Evolutionary conservation across 441 rosid species (phyloP), one percentile per base, ranked within the genome.

Genomic region (Gossypium schwendimanii): DNA sequence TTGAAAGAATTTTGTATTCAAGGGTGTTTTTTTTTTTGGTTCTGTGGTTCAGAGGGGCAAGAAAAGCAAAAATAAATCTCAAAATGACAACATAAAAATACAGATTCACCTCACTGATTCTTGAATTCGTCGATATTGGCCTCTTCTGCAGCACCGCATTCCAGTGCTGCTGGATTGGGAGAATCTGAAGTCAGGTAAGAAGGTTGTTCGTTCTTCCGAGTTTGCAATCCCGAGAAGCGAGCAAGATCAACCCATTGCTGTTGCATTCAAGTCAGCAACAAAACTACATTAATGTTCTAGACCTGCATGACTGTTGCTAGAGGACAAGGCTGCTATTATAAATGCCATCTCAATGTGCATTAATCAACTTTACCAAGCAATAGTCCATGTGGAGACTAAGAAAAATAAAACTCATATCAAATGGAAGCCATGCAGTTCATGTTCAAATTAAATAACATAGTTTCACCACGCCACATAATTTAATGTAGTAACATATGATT

Each of bases 241-340:
- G 99, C 99, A 70, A 94, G 97, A 81, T 94, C 99, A 60, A 94
- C 62, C 99, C 99, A 92, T 94, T 94, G 99, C 98, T 94, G 90
- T 81, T 82, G 64, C 66, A 79, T 52, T 73, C 50, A 73, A 63
- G 28, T 41, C 63, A 26, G 23, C 44, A 67, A 54, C 76, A 59
- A 61, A 62, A 54, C 49, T 45, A 79, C 8, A 17, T 70, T 41
- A 49, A 72, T 49, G n/a, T n/a, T 21, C n/a, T 23, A 47, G 53
- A 8, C 50, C 12, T 33, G 18, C 18, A 69, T 15, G 23, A 28
- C 28, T 52, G 47, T 52, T 28, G 28, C 72, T 69, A 8, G 45
- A 10, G 10, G 49, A 15, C 41, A 49, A 49, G 58, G 14, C 3
- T 15, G 39, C 15, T 11, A 2, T 10, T 53, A 24, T 24, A 47